Base-by-base conservation (phyloP, 2,329 filamentous ascomycete species). In the Diplodia corticola region DNA sequence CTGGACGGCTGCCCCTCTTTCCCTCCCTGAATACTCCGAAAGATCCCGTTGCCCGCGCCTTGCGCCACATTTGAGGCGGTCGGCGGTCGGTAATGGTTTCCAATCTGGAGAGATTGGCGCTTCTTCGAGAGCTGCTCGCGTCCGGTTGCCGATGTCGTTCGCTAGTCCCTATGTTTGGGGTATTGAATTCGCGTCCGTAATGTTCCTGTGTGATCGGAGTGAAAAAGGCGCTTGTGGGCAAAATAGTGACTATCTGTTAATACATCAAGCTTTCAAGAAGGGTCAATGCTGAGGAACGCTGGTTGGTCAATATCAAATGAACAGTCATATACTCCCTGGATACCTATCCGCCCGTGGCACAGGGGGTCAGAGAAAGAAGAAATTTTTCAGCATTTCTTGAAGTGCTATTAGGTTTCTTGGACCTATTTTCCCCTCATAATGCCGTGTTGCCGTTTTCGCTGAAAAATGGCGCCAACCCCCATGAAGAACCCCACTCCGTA, bases 361-460 rank as follows among this genome's bases (percentile, higher is more conserved):
- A 61, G 57, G 57, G 57, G 33, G 57, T 46, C 40, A 61, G 57
- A 61, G 57, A 60, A 60, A 65, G 30, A 48, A 65, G 49, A 63
- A 66, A 66, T 63, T 66, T 61, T 64, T 66, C 57, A 53, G 55
- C 64, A 66, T 63, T 63, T 12, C 61, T 48, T 57, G 64, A 66
- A 63, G 33, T 66, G 48, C 64, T 51, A 66, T 66, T 66, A 61
- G 64, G 64, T 35, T 49, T 66, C 30, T 30, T 54, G 28, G n/a
- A 63, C 64, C 64, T 66, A 61, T 66, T 40, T 61, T 63, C 46
- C 57, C 64, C 64, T 63, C 59, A 35, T 64, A 35, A 67, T 67
- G 50, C 68, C 65, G 59, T 67, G 65, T 64, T 67, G 65, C 65
- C 64, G 64, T 63, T 66, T 66, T 65, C 60, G 60, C 65, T 67